Evolutionary conservation across 331 rosid species (phyloP), one percentile per base, ranked within the genome.

Genomic region (Rosa hybrid): DNA sequence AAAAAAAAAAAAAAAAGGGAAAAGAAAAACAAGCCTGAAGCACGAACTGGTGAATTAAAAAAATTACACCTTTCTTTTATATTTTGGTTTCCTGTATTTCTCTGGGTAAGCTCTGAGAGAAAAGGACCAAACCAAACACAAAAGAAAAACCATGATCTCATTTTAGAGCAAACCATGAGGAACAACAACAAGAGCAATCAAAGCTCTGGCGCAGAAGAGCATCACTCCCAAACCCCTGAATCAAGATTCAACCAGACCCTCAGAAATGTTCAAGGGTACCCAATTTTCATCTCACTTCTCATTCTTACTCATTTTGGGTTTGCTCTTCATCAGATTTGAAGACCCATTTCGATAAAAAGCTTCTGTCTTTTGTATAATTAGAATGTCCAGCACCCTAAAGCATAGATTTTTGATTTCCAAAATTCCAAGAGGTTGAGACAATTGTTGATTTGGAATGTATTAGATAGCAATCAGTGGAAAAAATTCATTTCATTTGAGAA

Each of bases 191-290:
- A 82, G 78, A 78, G 83, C 78, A 56, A 81, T 81, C 78, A 68
- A 72, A 78, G 68, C 80, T 68, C n/a, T 71, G 65, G 49, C 72
- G 75, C 72, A 69, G 88, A 86, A 81, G 90, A 91, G 80, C 87
- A 87, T 41, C 86, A 68, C 30, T 87, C 71, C 50, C 76, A n/a
- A 64, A 82, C 83, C 80, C 81, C 79, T 2, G 98, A 92, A 75
- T 90, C 97, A 39, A 89, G 98, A 83, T 92, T 94, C 87, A 92
- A 84, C 72, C 98, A 94, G 84, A 94, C 97, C 80, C 97, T 94
- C 84, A 81, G 94, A 77, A 92, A 88, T 88, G 98, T 94, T 68
- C 98, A 92, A 90, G 97, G 98, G 97, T 94, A 85, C 42, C 76
- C 41, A n/a, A 20, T 8, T 46, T 71, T 50, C 25, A 21, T 48